Evolutionary conservation across 805 yeast genomes (phyloP).

Genomic region (Saccharomyces paradoxus): DNA sequence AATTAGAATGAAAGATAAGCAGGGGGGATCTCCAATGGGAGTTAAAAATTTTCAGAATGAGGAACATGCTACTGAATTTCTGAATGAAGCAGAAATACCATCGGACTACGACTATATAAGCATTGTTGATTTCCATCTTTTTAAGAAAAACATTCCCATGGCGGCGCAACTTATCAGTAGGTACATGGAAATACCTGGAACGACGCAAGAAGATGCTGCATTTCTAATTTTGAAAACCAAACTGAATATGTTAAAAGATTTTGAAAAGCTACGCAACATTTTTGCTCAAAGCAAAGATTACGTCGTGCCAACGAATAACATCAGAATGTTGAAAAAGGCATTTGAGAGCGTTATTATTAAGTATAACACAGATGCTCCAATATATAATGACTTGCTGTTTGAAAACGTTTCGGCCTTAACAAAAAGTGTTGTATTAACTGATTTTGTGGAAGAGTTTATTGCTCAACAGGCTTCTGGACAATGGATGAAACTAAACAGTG

Average conservation of each 20-base stretch:
- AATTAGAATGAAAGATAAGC: constrained; percentile 5
- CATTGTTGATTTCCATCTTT: constrained; percentile 22
- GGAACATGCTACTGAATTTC: constrained; percentile 6
- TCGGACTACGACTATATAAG: constrained; percentile 21
- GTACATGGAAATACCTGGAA: constrained; percentile 16
- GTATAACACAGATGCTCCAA: constrained; percentile 10
- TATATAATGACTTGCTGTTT: constrained; percentile 15
- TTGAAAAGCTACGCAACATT: constrained; percentile 17
- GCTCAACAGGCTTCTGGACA: constrained; percentile 7
- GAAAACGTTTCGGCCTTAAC: constrained; percentile 13
- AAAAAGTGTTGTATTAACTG: constrained; percentile 11
- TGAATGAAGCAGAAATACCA: constrained; percentile 25
- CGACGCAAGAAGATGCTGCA: constrained; percentile 11
- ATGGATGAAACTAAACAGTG: constrained; percentile 3
- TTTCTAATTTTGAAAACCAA: constrained; percentile 19
- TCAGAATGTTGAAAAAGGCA: constrained; percentile 7
- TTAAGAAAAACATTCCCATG: constrained; percentile 6
- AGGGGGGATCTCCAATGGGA: constrained; percentile 3
- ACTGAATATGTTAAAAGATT: constrained; percentile 14
- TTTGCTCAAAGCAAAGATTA: constrained; percentile 8
- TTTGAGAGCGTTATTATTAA: constrained; percentile 13
- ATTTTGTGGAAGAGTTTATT: constrained; percentile 12
- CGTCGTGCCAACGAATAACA: constrained; percentile 2
- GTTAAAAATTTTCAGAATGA: not conserved
- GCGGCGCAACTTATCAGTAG: constrained; percentile 20